These are phyloP conservation scores for Vaccinium vitisidaea DNA, from an alignment of 148 eudicot species.

Conservation along the genomic window DNA sequence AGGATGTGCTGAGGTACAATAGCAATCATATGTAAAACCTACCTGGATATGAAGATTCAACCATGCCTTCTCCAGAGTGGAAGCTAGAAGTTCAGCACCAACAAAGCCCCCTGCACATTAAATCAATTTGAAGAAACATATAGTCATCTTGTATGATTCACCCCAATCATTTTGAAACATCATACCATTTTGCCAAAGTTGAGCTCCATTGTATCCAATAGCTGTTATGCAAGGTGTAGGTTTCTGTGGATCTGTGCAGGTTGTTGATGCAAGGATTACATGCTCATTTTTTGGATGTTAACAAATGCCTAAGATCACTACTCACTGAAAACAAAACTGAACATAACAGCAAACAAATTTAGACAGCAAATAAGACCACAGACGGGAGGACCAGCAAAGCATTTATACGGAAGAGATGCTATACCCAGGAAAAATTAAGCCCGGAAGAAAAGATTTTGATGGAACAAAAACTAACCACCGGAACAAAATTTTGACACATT, in stretches of 20 bases:
- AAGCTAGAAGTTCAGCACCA: constrained; percentile 44
- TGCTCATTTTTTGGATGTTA: background rate
- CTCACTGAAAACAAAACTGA: background rate
- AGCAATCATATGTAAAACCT: background rate
- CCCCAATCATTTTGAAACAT: background rate
- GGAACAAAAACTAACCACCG: background rate
- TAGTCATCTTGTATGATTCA: background rate
- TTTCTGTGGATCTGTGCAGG: constrained; percentile 45
- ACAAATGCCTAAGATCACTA: background rate
- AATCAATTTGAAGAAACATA: background rate
- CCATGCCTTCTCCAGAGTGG: constrained; percentile 62
- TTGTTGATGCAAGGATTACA: constrained; percentile 36
- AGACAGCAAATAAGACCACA: background rate
- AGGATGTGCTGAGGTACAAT: background rate
- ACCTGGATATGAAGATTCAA: constrained; percentile 69
- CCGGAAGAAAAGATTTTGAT: background rate
- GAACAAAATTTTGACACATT: background rate
- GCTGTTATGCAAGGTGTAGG: constrained; percentile 52
- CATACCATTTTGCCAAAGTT: constrained; percentile 58
- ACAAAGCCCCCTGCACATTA: constrained; percentile 47
- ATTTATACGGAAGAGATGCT: background rate
- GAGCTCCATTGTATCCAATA: constrained; percentile 58
- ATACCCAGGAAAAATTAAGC: background rate
- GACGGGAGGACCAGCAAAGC: background rate
- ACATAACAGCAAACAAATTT: background rate